These are phyloP conservation scores for Penicillium glabrum DNA, from an alignment of 2,329 filamentous ascomycete genomes.

Conservation along the genomic window DNA sequence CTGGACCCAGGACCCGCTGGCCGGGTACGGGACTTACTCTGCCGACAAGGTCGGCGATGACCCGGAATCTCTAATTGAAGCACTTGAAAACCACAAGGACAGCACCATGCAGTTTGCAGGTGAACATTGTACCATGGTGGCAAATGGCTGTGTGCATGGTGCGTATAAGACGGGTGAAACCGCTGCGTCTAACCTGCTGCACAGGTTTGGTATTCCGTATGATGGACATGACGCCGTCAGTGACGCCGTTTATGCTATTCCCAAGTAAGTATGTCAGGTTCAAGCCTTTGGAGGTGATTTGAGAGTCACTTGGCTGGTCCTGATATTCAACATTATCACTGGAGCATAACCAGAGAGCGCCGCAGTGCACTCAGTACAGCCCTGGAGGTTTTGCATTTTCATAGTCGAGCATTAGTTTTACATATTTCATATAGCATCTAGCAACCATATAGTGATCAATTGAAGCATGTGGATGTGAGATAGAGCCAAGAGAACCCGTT, in stretches of 20 bases:
- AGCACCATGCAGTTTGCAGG: constrained; percentile 45
- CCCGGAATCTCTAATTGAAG: constrained; percentile 36
- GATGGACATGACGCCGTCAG: background rate
- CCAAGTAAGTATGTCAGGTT: background rate
- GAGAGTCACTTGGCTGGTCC: background rate
- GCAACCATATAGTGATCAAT: background rate
- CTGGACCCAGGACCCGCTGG: constrained; percentile 46
- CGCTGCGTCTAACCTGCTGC: constrained; percentile 41
- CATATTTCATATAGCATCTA: background rate
- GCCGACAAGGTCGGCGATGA: constrained; percentile 48
- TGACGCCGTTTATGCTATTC: background rate
- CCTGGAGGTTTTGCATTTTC: background rate
- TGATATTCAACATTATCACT: constrained; percentile 2
- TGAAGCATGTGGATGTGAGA: background rate
- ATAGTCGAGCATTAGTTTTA: background rate
- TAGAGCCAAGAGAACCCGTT: background rate
- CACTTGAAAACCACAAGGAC: constrained; percentile 37
- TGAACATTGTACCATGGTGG: constrained; percentile 41
- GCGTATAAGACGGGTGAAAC: constrained; percentile 47
- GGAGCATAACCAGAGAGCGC: background rate
- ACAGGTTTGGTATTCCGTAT: constrained; percentile 32
- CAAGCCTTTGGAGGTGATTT: constrained; percentile 1
- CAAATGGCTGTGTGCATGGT: constrained; percentile 47
- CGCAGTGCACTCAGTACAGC: background rate
- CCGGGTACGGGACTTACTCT: constrained; percentile 46